Evolutionary conservation across 805 yeast genomes (phyloP), one percentile per base, ranked within the genome.

Genomic region (Zygosaccharomyces pseudorouxii): DNA sequence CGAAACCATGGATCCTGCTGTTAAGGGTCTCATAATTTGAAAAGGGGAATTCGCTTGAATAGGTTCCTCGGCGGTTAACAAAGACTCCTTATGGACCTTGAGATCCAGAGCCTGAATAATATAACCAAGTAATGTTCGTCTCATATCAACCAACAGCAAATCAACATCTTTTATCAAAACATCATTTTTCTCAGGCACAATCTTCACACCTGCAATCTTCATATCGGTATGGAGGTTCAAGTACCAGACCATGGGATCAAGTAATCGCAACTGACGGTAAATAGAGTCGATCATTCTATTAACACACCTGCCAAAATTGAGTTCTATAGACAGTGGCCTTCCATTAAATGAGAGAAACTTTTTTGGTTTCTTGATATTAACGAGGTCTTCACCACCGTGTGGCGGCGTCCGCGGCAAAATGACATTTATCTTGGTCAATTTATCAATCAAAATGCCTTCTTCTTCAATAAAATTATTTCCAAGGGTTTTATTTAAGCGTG

Each of bases 101-200:
- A 14, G 16, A 5, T 33, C 14, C 37, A 44, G 4, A 9, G 42
- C 47, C 10, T 30, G 33, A n/a, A 37, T 23, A 10, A 51, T 7
- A 42, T 33, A 41, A 10, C n/a, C 9, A 22, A 42, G 20, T 8
- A 63, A 23, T 2, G 37, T 11, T 1, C 45, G 36, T 30, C 49
- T 40, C n/a, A 68, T 38, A 3, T 49, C 31, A 1, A 33, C 47
- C 3, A 70, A 25, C 5, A 70, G 18, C 0, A 11, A 12, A 1
- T 56, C 60, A 16, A 60, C 55, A 19, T 59, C 54, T 11, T 48
- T 50, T 0, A 74, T 45, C 48, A 74, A 30, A 3, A 73, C 59
- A 55, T 74, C 76, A 30, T 69, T 67, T 47, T 75, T 75, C 45
- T 65, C 70, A 3, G 78, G 78, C 48, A 74, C 78, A 23, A 75